Percentiles rank a stretch among this genome's conserved stretches.
phyloP scores from a whole-genome alignment of 2,329 filamentous ascomycete genomes.

The Alternaria gaisen region DNA sequence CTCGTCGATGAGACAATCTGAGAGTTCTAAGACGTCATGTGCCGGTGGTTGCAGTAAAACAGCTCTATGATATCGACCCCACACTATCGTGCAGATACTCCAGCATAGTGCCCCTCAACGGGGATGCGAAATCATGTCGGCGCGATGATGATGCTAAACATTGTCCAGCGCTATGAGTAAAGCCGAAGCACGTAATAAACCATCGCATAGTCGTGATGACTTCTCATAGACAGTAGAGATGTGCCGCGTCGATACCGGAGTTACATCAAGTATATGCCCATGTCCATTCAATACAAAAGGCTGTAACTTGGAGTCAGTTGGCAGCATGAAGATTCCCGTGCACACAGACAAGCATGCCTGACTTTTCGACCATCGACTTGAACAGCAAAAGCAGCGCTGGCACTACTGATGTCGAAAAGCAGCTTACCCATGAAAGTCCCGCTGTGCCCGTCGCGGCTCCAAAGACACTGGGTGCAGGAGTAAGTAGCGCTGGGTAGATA shows the following conservation, averaged over 20 bases:
- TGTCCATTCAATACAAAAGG: constrained; percentile 2
- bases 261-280: neutral
- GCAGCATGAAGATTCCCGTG: neutral
- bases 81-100: neutral
- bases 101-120: neutral
- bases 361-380: neutral
- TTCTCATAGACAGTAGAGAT: neutral
- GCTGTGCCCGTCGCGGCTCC: neutral
- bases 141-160: neutral
- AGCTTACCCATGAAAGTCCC: constrained; percentile 16
- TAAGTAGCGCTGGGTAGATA: neutral
- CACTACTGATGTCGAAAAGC: constrained; percentile 27
- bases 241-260: neutral
- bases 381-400: constrained; percentile 15
- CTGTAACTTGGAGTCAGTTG: neutral
- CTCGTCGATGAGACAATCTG: neutral
- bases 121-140: neutral
- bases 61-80: neutral
- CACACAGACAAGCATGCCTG: constrained; percentile 1
- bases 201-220: neutral
- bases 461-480: constrained; percentile 26
- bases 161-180: neutral
- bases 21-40: neutral
- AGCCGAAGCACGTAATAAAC: constrained; percentile 8
- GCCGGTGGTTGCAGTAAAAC: neutral